These are phyloP conservation scores for Colletotrichum cordylinicola DNA, from an alignment of 2,329 filamentous ascomycete genomes.

Conservation along the genomic window DNA sequence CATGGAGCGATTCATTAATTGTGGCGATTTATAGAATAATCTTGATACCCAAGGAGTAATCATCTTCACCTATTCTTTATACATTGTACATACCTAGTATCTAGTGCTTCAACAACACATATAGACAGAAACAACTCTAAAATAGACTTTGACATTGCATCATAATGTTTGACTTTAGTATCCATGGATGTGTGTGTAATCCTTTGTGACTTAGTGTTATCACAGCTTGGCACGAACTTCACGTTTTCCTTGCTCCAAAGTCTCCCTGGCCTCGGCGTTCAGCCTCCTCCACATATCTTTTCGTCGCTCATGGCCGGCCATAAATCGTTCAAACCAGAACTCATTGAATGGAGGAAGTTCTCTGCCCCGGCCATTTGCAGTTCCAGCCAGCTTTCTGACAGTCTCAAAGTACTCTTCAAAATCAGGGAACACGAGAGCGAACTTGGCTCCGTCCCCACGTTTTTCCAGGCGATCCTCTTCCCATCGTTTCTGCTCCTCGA, in stretches of 20 bases:
- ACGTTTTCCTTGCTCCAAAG: background rate
- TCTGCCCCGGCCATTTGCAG: conserved; percentile 50
- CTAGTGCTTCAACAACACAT: background rate
- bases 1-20: background rate
- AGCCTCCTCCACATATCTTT: conserved; percentile 63
- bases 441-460: conserved; percentile 62
- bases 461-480: conserved; percentile 58
- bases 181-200: background rate
- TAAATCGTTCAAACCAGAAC: conserved; percentile 55
- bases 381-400: conserved; percentile 54
- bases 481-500: conserved; percentile 58
- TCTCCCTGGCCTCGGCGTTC: conserved; percentile 39
- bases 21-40: background rate
- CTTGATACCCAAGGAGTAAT: background rate
- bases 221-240: background rate
- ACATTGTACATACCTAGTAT: background rate
- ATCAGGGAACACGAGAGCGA: conserved; percentile 63
- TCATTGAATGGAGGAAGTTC: conserved; percentile 48
- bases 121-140: background rate
- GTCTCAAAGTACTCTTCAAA: conserved; percentile 71
- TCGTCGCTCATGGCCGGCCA: conserved; percentile 58
- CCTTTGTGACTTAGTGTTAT: background rate
- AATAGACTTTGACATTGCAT: background rate
- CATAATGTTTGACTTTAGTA: background rate
- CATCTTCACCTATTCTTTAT: background rate